Conservation (phyloP, 495 filamentous ascomycete species). For the Chaetomidium leptoderma region DNA sequence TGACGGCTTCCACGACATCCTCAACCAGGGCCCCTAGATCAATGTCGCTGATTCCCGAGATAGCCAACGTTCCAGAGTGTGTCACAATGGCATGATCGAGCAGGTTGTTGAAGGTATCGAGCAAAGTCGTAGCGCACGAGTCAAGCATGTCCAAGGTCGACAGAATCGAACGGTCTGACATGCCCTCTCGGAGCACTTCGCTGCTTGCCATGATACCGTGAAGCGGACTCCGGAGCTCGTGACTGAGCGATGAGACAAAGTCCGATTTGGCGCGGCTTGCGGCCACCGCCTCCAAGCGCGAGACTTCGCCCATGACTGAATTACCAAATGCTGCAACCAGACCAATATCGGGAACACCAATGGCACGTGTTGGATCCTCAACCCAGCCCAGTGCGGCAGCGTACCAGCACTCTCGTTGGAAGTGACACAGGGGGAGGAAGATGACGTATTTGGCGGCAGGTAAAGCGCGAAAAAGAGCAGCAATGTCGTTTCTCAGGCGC, state of each 20-base stretch:
- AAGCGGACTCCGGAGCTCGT: constrained; percentile 73
- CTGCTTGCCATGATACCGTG: constrained; percentile 70
- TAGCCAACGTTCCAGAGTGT: constrained; percentile 47
- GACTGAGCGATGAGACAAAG: constrained; percentile 68
- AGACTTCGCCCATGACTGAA: constrained; percentile 57
- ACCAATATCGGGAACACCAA: constrained; percentile 44
- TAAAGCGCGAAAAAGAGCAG: constrained; percentile 30
- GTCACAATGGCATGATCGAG: constrained; percentile 53
- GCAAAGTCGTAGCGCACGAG: constrained; percentile 66
- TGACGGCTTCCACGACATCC: constrained; percentile 47
- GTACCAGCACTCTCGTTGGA: constrained; percentile 65
- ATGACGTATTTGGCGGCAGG: constrained; percentile 49
- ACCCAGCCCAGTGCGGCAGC: constrained; percentile 65
- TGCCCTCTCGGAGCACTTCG: constrained; percentile 61
- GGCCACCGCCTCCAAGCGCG: constrained; percentile 44
- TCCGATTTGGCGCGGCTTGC: constrained; percentile 56
- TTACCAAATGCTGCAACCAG: constrained; percentile 54
- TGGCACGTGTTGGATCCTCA: constrained; percentile 38
- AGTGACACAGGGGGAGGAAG: constrained; percentile 66
- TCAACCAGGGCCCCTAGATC: constrained; percentile 38
- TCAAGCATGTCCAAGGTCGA: constrained; percentile 71
- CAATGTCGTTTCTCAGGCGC: constrained; percentile 16
- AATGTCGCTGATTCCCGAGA: constrained; percentile 41
- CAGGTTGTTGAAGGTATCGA: constrained; percentile 46
- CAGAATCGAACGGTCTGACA: constrained; percentile 50